A percentile compares a stretch with the other conserved stretches of the same genome.
Evolutionary conservation across 805 yeast genomes (phyloP).

Genomic region (Candida germanica): DNA sequence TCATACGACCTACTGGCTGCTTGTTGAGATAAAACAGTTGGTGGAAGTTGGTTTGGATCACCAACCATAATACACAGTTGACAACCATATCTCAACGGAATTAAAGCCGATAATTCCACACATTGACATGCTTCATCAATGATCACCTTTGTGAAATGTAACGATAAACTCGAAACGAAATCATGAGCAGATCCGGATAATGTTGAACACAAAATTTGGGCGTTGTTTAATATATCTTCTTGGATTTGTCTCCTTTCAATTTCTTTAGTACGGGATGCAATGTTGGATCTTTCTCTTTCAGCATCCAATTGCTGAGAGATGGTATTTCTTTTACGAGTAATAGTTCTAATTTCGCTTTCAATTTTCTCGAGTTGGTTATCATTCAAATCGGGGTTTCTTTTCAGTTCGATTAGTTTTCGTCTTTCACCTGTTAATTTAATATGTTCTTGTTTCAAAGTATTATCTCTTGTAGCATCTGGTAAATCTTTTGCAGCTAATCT

Average conservation of each 20-base stretch:
- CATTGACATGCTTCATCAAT: slow-evolving; percentile 98
- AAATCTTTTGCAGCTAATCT: slow-evolving; percentile 39
- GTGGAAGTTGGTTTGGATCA: slow-evolving; percentile 97
- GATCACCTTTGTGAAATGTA: slow-evolving; percentile 84
- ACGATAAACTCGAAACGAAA: slow-evolving; percentile 66
- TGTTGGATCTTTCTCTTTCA: slow-evolving; percentile 68
- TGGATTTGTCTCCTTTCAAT: slow-evolving; percentile 74
- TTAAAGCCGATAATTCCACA: slow-evolving; percentile 86
- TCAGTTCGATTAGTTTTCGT: slow-evolving; percentile 36
- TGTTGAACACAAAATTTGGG: slow-evolving; percentile 88
- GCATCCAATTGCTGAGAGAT: slow-evolving; percentile 74
- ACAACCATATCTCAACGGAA: slow-evolving; percentile 90
- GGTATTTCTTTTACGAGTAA: slow-evolving; percentile 61
- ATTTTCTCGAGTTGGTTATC: slow-evolving; percentile 46
- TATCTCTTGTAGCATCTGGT: slow-evolving; percentile 25
- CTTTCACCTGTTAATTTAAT: slow-evolving; percentile 55
- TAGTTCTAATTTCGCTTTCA: slow-evolving; percentile 50
- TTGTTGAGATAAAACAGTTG: slow-evolving; percentile 86
- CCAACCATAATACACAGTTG: slow-evolving; percentile 94
- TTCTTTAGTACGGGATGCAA: slow-evolving; percentile 71
- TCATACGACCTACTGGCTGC: slow-evolving; percentile 82
- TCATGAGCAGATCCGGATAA: slow-evolving; percentile 94
- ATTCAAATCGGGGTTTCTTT: slow-evolving; percentile 17
- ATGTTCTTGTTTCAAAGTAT: slow-evolving; percentile 48
- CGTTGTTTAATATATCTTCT: slow-evolving; percentile 62